A percentile compares a stretch with the other conserved stretches of the same genome.
Conservation (phyloP, 108 stramenopile species). For the Craspedostauros australis region DNA sequence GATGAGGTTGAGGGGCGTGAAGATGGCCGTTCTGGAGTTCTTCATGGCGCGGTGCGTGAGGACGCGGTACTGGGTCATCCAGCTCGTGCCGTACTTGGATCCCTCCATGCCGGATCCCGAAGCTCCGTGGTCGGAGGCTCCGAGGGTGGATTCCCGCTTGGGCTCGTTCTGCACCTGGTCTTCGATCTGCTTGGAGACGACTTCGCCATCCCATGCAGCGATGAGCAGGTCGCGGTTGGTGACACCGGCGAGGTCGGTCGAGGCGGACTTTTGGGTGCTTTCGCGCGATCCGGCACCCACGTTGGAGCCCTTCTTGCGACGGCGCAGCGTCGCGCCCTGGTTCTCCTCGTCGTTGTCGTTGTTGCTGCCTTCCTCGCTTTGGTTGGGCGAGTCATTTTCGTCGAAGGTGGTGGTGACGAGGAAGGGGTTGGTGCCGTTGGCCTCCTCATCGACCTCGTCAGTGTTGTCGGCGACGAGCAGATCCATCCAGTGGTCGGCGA, state of each 20-base stretch:
- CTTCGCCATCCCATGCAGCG: constrained; percentile 54
- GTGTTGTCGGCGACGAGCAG: constrained; percentile 48
- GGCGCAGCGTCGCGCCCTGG: background rate
- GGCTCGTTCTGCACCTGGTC: constrained; percentile 6
- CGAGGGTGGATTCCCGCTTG: background rate
- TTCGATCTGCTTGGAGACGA: constrained; percentile 34
- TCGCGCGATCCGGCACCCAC: no score
- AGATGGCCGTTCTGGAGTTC: constrained; percentile 62
- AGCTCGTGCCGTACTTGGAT: constrained; percentile 50
- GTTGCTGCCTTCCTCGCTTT: no score
- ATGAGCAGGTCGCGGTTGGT: constrained; percentile 34
- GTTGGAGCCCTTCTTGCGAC: background rate
- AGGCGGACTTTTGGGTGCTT: no score
- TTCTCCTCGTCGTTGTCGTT: background rate
- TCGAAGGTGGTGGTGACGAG: background rate
- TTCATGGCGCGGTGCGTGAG: constrained; percentile 57
- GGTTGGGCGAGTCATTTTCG: no score
- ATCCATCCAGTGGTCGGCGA: constrained; percentile 81
- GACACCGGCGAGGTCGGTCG: background rate
- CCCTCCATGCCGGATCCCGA: constrained; percentile 9
- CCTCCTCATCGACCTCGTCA: constrained; percentile 22
- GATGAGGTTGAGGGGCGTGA: constrained; percentile 59
- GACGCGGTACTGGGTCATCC: constrained; percentile 49
- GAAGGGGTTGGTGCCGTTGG: background rate
- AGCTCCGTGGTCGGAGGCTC: constrained; percentile 1